Base-by-base conservation (phyloP, 306 rosid species). In the Trichosanthes cucumerina region DNA sequence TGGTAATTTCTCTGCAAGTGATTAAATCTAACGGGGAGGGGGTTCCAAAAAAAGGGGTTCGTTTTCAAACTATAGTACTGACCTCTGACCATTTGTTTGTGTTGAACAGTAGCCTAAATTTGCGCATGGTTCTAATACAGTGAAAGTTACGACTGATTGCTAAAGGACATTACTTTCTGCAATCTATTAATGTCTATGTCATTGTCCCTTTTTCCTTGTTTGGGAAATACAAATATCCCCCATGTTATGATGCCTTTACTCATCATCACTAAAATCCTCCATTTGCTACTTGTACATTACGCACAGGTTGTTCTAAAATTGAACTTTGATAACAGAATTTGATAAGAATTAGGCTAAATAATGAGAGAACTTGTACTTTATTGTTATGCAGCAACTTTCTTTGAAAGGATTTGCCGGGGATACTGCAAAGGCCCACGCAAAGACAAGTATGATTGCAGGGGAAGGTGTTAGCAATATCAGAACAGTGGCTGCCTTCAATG, bases 381-480 rank as follows among this genome's bases (percentile, higher is more conserved):
- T 43, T 69, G 15, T 46, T 72, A 1, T 34, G 68, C 90, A 95
- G 99, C 99, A 95, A 95, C 89, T 95, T 47, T 95, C 96, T 44
- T 90, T 95, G 1, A 95, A 95, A 80, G 99, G 99, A n/a, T 95
- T 95, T 77, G 99, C 99, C 10, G 99, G 99, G 73, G 99, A 95
- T 88, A 95, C 99, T 10, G 99, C 99, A 38, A 91, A 95, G 84
- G 97, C 99, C 59, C 99, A 95, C 81, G 99, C 99, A 49, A 95
- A 91, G 88, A 95, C 99, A 2, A 95, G 99, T 78, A 95, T 95
- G 99, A 95, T 95, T 79, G 99, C 99, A 16, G 99, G 99, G 18
- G 97, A 95, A 54, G 99, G 99, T 79, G 99, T 95, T 60, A 95
- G 99, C 87, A 95, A 95, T 81, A 95, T 95, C 65, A 87, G 99